Conservation (phyloP, 306 rosid genomes). For the Prunus kanzakura region DNA sequence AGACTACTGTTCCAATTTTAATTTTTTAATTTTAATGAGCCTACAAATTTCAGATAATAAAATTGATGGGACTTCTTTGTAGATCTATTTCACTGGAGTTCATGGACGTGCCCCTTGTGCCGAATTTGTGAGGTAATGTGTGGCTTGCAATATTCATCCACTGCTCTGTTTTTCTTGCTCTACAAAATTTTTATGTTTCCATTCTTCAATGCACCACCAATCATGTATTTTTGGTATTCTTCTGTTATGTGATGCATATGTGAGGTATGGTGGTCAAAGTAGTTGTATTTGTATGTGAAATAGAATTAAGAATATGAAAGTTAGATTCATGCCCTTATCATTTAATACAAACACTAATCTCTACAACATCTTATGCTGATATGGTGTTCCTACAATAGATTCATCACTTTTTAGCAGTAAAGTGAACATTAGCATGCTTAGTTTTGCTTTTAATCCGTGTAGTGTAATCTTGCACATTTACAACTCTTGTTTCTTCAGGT, state of each 20-base stretch:
- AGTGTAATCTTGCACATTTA: conserved; percentile 4
- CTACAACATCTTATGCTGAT: too few species aligned
- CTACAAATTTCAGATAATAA: conserved; percentile 1
- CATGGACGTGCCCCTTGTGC: conserved; percentile 65
- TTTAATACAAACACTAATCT: too few species aligned
- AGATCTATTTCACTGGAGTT: conserved; percentile 66
- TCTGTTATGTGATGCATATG: neutral
- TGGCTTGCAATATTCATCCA: neutral
- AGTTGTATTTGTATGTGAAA: neutral
- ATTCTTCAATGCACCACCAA: neutral
- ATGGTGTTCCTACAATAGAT: too few species aligned
- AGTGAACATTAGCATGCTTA: neutral
- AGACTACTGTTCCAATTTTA: neutral
- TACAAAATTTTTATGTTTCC: neutral
- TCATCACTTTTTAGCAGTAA: too few species aligned
- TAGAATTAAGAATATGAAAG: too few species aligned
- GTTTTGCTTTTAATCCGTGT: conserved; percentile 3
- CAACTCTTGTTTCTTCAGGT: conserved; percentile 49
- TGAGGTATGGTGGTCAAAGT: neutral
- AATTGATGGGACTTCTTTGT: conserved; percentile 19
- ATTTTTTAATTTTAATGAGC: too few species aligned
- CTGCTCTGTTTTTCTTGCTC: neutral
- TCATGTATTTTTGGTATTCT: neutral
- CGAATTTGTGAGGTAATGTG: conserved; percentile 53
- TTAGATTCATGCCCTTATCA: neutral